Conservation (phyloP, 179 eudicot genomes). For the Silene coronaria region DNA sequence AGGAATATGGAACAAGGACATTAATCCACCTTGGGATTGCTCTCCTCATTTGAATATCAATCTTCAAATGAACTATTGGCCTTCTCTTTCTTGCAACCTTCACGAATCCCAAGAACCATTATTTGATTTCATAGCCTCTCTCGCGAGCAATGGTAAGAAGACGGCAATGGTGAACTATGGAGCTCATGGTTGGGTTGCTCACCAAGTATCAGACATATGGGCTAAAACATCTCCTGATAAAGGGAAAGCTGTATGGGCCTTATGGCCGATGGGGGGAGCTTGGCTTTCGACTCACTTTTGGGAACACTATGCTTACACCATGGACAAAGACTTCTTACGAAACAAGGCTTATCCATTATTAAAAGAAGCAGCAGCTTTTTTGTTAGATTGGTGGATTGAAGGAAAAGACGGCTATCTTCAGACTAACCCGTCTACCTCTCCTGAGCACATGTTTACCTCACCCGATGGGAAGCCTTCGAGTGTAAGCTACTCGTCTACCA, state of each 20-base stretch:
- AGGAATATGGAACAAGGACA: slow-evolving; percentile 78
- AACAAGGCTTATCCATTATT: slow-evolving; percentile 64
- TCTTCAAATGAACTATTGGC: slow-evolving; percentile 98
- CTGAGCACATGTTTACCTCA: slow-evolving; percentile 73
- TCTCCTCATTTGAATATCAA: slow-evolving; percentile 86
- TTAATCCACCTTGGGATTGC: slow-evolving; percentile 72
- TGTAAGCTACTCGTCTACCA: slow-evolving; percentile 88
- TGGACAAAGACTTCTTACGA: slow-evolving; percentile 65
- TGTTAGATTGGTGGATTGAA: slow-evolving; percentile 81
- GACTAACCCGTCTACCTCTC: slow-evolving; percentile 93
- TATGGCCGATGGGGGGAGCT: slow-evolving; percentile 97
- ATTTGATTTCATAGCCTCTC: slow-evolving; percentile 53
- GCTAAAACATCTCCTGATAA: slow-evolving; percentile 71
- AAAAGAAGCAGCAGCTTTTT: slow-evolving; percentile 60
- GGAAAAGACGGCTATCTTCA: slow-evolving; percentile 52
- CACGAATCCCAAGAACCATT: slow-evolving; percentile 77
- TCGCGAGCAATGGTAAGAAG: slow-evolving; percentile 58
- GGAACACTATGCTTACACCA: slow-evolving; percentile 76
- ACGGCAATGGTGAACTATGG: slow-evolving; percentile 75
- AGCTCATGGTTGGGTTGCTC: slow-evolving; percentile 80
- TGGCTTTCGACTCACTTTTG: slow-evolving; percentile 90
- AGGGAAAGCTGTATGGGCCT: slow-evolving; percentile 70
- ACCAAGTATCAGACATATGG: slow-evolving; percentile 77
- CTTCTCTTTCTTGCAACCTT: slow-evolving; percentile 75
- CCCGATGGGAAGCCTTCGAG: slow-evolving; percentile 78